phyloP scores from a whole-genome alignment of 2,329 filamentous ascomycete genomes.

The Nigrospora sphaerica region DNA sequence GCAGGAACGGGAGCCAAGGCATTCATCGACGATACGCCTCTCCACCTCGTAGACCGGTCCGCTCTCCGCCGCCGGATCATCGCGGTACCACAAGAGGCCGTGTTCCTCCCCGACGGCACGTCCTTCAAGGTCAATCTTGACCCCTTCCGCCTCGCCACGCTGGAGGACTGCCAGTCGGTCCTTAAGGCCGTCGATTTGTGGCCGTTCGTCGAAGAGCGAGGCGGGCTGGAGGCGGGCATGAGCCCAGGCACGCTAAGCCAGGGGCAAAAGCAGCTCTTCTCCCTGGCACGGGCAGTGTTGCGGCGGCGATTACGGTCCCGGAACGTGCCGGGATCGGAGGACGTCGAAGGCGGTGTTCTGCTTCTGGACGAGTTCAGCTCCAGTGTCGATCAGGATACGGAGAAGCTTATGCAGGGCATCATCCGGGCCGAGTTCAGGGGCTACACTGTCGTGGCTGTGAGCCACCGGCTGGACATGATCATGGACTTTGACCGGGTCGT shows the following conservation, averaged over 20 bases:
- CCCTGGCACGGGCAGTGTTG: conserved; percentile 17
- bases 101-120: conserved; percentile 30
- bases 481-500: conserved; percentile 39
- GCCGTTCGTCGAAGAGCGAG: conserved; percentile 12
- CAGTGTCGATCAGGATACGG: conserved; percentile 20
- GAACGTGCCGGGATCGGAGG: conserved; percentile 4
- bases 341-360: conserved; percentile 16
- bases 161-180: conserved; percentile 12
- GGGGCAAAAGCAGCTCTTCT: conserved; percentile 34
- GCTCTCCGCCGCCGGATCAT: conserved; percentile 30
- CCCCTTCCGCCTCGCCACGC: conserved; percentile 13
- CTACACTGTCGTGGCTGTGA: conserved; percentile 46
- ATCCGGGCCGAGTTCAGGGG: conserved; percentile 21
- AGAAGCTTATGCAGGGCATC: conserved; percentile 22
- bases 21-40: conserved; percentile 24
- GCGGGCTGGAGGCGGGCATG: conserved; percentile 22
- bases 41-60: conserved; percentile 21
- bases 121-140: conserved; percentile 26
- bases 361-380: conserved; percentile 24
- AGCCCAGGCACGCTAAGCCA: conserved; percentile 36
- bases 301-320: conserved; percentile 15
- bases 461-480: conserved; percentile 35
- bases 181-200: conserved; percentile 15
- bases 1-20: conserved; percentile 14
- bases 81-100: conserved; percentile 33